Evolutionary conservation across 2,329 filamentous ascomycete species (phyloP), one percentile per base, ranked within the genome.

Genomic region (Botrytis byssoidea): DNA sequence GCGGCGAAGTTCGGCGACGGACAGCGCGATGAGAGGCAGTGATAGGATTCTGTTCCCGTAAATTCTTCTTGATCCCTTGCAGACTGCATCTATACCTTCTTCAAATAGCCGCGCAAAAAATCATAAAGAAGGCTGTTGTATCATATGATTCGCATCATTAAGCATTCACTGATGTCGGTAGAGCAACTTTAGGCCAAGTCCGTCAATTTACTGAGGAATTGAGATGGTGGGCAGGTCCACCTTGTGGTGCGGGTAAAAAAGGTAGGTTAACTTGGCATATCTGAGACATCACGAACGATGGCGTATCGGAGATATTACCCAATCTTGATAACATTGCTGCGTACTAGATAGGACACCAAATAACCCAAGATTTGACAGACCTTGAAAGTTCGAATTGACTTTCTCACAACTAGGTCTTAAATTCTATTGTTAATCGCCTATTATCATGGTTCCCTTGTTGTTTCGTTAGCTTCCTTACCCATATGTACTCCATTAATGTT

Each of bases 131-230:
- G 32, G n/a, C n/a, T 40, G 25, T 29, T n/a, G 37, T 37, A 46
- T 68, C 14, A 68, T 67, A 44, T 65, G 48, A 44, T 42, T 44
- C 37, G n/a, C 64, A 35, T 55, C 46, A 22, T 37, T 5, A 59
- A 40, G 16, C 64, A 51, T 25, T 42, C 59, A 32, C 32, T 40
- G 35, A 51, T 42, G 5, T 57, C 70, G 37, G 46, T 35, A 65
- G 70, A 72, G 70, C 61, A 72, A 68, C 37, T 72, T 72, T 68
- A 59, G 70, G 63, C 63, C 61, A 72, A 29, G 20, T 60, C 64
- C 40, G 71, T 46, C 35, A 20, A 61, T n/a, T 51, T 60, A 51
- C 64, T 69, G 48, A 69, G n/a, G 55, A 68, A 32, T 65, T 51
- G n/a, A 46, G 40, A 57, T 44, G 32, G 63, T 57, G 48, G 42